Base-by-base conservation (phyloP, 179 eudicot genomes). In the Nepenthes alata region DNA sequence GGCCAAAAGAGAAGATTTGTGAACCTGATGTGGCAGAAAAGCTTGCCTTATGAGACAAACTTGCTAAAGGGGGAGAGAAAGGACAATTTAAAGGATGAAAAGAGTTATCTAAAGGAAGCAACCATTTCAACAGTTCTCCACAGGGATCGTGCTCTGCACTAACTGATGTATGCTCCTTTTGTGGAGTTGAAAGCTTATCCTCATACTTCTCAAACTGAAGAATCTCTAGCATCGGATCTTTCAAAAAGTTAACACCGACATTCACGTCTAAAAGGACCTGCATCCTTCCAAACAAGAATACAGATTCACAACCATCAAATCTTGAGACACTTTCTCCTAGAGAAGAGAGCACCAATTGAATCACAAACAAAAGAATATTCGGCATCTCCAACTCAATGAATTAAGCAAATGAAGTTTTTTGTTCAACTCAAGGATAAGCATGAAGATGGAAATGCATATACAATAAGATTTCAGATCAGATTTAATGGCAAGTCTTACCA, bases 191-290 rank as follows among this genome's bases (percentile, higher is more conserved):
- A 53, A 57, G 65, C 69, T 60, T 69, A 58, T 72, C 83, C 53
- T 67, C 72, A 80, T 85, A 74, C 75, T 85, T 93, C 78, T 93
- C 98, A 71, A 86, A 93, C 67, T 93, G 98, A 65, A 86, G 88
- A 78, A 93, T 85, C 77, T 93, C 97, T 51, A 93, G 77, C n/a
- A 82, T 69, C 37, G 98, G 97, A 74, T 93, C 83, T 68, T 67
- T 80, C 67, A 85, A 47, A 70, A 74, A 80, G 71, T 83, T 88
- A 80, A 79, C 80, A 61, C 97, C 95, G 77, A 93, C 74, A 85
- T 83, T 93, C 69, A 89, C 80, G 77, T 89, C 88, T 82, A 93
- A 85, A 72, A 85, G 95, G 70, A 93, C 96, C 98, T 93, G 97
- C 97, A 87, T 82, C 85, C 95, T 85, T 86, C 82, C 97, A 83